Conservation (phyloP, 2,329 filamentous ascomycete genomes). For the Septoria petroselini region DNA sequence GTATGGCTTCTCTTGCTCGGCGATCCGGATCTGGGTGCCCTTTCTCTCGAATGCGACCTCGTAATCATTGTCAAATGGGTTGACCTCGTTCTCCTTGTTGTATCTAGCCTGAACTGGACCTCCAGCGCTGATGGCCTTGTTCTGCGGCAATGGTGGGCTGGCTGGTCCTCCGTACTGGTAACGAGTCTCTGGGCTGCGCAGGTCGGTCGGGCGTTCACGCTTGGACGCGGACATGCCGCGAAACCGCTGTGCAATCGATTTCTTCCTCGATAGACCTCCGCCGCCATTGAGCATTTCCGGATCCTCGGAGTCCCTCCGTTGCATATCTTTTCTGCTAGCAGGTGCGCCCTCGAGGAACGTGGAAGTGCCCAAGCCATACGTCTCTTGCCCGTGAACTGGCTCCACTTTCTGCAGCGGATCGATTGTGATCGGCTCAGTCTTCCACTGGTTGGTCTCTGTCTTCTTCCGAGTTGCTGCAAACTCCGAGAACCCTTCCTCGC, state of each 20-base stretch:
- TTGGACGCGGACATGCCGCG: constrained; percentile 75
- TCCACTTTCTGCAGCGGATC: constrained; percentile 67
- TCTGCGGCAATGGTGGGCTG: constrained; percentile 26
- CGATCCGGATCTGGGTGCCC: constrained; percentile 55
- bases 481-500: constrained; percentile 83
- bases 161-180: constrained; percentile 32
- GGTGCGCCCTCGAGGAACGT: constrained; percentile 95
- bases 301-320: constrained; percentile 69
- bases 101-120: constrained; percentile 40
- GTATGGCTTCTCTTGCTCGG: constrained; percentile 43
- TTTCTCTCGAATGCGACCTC: constrained; percentile 65
- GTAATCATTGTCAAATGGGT: constrained; percentile 76
- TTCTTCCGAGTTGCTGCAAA: constrained; percentile 55
- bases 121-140: constrained; percentile 41
- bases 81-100: constrained; percentile 49
- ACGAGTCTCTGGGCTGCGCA: constrained; percentile 55
- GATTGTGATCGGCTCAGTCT: constrained; percentile 48
- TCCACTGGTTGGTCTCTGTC: constrained; percentile 34
- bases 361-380: constrained; percentile 81
- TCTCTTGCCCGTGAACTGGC: constrained; percentile 79
- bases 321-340: constrained; percentile 74
- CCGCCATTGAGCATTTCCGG: constrained; percentile 44
- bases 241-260: constrained; percentile 89
- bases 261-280: constrained; percentile 77
- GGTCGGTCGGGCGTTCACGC: constrained; percentile 42